A percentile compares a stretch with the other conserved stretches of the same genome.
Conservation (phyloP, 139 green algal species). For the Tetradesmus lagerheimii region DNA sequence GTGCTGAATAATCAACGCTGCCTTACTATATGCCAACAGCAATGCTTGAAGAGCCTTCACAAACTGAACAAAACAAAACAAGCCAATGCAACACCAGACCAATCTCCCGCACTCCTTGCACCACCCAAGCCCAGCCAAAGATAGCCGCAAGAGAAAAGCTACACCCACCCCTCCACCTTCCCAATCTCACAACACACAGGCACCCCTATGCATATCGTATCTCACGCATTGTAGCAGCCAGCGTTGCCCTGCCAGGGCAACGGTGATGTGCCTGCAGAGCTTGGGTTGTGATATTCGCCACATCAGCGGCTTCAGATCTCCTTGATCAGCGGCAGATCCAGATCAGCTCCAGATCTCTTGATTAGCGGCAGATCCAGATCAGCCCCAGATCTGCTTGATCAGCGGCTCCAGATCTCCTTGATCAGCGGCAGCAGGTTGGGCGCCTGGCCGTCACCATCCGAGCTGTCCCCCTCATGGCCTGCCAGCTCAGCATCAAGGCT, state of each 20-base stretch:
- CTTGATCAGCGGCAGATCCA: slow-evolving; percentile 1
- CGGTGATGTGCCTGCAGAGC: too few relatives aligned
- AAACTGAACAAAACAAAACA: neutral
- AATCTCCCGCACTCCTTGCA: neutral
- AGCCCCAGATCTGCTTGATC: neutral
- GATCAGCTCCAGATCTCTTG: neutral
- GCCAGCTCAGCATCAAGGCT: neutral
- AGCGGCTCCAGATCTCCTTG: slow-evolving; percentile 31
- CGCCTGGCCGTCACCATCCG: neutral
- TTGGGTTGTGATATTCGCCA: too few relatives aligned
- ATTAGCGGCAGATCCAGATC: too few relatives aligned
- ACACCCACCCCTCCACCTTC: too few relatives aligned
- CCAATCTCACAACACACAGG: too few relatives aligned
- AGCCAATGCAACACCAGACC: neutral
- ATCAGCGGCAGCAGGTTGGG: slow-evolving; percentile 12
- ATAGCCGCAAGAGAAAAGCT: neutral
- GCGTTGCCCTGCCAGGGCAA: too few relatives aligned
- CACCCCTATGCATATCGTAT: too few relatives aligned
- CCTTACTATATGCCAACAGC: neutral
- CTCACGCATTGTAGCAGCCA: too few relatives aligned
- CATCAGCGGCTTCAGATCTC: slow-evolving; percentile 21
- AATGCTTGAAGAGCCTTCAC: neutral
- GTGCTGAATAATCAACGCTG: neutral
- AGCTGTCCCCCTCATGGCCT: neutral
- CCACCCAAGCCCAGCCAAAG: neutral